Evolutionary conservation across 2,329 filamentous ascomycete species (phyloP).

Genomic region (Ophiobolus disseminans): DNA sequence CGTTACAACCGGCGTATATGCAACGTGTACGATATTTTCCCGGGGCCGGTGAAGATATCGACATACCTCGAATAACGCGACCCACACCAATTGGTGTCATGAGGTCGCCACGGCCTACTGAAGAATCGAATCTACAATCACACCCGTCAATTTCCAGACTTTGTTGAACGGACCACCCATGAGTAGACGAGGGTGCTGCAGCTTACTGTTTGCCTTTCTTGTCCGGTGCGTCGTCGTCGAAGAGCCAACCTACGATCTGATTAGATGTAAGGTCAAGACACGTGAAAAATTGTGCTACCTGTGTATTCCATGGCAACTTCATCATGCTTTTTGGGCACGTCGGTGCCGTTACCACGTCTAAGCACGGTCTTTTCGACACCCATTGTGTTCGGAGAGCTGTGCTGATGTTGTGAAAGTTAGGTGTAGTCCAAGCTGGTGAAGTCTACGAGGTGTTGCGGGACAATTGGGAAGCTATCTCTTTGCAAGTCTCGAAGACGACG

Average conservation of each 20-base stretch:
- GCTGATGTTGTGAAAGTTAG: neutral
- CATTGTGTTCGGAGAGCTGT: constrained; percentile 42
- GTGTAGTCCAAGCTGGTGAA: no score
- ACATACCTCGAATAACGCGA: constrained; percentile 82
- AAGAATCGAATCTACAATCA: constrained; percentile 81
- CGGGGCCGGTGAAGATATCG: neutral
- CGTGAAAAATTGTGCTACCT: constrained; percentile 48
- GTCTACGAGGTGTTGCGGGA: no score
- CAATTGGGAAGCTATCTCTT: no score
- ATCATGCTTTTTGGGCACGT: constrained; percentile 70
- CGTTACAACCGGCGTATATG: constrained; percentile 7
- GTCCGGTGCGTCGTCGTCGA: constrained; percentile 66
- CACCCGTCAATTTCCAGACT: constrained; percentile 16
- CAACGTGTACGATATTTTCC: constrained; percentile 5
- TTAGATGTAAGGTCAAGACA: constrained; percentile 15
- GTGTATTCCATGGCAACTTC: constrained; percentile 89
- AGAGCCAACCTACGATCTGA: constrained; percentile 67
- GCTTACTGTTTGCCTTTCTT: constrained; percentile 75
- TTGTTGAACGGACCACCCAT: neutral
- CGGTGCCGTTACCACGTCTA: constrained; percentile 65
- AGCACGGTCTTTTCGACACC: constrained; percentile 72
- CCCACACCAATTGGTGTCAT: constrained; percentile 80
- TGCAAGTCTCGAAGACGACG: no score
- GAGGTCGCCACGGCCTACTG: constrained; percentile 78
- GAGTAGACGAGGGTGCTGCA: constrained; percentile 1